Evolutionary conservation across 1,284 basidiomycete species (phyloP).

Genomic region (Cryptococcus sp.): DNA sequence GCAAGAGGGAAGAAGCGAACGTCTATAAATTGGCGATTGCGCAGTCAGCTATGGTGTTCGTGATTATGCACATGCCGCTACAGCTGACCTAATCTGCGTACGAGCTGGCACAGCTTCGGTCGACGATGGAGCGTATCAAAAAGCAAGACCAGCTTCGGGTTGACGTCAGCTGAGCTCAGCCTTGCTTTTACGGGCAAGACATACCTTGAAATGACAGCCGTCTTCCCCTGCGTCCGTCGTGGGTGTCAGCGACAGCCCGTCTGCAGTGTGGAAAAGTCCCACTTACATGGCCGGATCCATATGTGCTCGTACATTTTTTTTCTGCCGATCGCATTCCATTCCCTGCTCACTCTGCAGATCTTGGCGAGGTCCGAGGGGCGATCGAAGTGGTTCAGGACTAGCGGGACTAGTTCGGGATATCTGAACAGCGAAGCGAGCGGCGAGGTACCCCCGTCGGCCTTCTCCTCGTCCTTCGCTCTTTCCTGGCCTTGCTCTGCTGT

Average conservation of each 20-base stretch:
- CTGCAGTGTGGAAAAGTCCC: background rate
- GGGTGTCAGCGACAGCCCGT: background rate
- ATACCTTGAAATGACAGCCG: constrained; percentile 30
- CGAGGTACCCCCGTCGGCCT: constrained; percentile 10
- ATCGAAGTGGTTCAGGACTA: constrained; percentile 38
- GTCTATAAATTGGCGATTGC: constrained; percentile 29
- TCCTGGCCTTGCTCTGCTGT: background rate
- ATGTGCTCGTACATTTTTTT: constrained; percentile 44
- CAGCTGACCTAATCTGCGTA: constrained; percentile 40
- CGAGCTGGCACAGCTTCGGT: constrained; percentile 37
- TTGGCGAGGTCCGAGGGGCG: constrained; percentile 39
- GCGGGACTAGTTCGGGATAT: constrained; percentile 42
- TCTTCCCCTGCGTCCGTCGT: constrained; percentile 39
- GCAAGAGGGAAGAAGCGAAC: constrained; percentile 50
- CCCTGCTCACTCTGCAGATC: constrained; percentile 34
- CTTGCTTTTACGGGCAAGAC: background rate
- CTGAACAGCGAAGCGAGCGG: constrained; percentile 38
- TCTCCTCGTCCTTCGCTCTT: constrained; percentile 1
- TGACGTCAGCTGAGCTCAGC: constrained; percentile 7
- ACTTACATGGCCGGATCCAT: constrained; percentile 52
- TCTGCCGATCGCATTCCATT: constrained; percentile 34
- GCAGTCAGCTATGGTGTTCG: background rate
- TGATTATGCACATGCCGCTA: background rate
- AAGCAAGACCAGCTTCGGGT: constrained; percentile 37
- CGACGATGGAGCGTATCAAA: constrained; percentile 38